Evolutionary conservation across 306 rosid species (phyloP), one percentile per base, ranked within the genome.

Genomic region (Delonix regia): DNA sequence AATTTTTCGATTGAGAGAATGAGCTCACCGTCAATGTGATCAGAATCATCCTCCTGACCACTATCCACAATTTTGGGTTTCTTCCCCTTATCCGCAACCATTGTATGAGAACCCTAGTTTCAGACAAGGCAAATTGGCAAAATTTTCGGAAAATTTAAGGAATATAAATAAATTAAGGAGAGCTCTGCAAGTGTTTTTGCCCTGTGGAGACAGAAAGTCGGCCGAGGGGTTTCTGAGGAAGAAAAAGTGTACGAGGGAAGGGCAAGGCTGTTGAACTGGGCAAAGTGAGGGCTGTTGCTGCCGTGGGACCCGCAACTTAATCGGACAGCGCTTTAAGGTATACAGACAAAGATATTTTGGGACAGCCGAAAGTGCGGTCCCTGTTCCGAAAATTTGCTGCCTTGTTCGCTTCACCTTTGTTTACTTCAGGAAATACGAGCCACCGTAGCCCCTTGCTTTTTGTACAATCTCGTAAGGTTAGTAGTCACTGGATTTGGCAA

Each of bases 21-120:
- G 52, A 74, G 78, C 19, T 74, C 78, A 13, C 78, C 57, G 22
- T 74, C 56, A 59, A 73, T 9, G 77, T 24, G 77, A 22, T 56
- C 77, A 56, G 68, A 73, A 22, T 73, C 53, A 22, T 41, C 78
- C 22, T 33, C 78, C 36, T 57, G 69, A 42, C 44, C 55, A 2
- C n/a, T 19, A n/a, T 39, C 71, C 4, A 24, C 30, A 11, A 74
- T 28, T 59, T 74, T 74, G 25, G 69, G 5, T 42, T 74, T 74
- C 56, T 74, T 74, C 8, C 42, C 78, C 69, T 57, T 74, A 42
- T 74, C 78, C 25, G 19, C 57, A 18, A 74, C 27, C 78, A 74
- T 74, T 24, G 7, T 59, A 28, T 22, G 55, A 18, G 65, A 41
- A 53, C 33, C 77, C 66, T 53, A 36, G 30, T 14, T 7, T 39